A percentile compares a stretch with the other conserved stretches of the same genome.
Conservation (phyloP, 2,329 filamentous ascomycete genomes). For the Alternaria sp. region DNA sequence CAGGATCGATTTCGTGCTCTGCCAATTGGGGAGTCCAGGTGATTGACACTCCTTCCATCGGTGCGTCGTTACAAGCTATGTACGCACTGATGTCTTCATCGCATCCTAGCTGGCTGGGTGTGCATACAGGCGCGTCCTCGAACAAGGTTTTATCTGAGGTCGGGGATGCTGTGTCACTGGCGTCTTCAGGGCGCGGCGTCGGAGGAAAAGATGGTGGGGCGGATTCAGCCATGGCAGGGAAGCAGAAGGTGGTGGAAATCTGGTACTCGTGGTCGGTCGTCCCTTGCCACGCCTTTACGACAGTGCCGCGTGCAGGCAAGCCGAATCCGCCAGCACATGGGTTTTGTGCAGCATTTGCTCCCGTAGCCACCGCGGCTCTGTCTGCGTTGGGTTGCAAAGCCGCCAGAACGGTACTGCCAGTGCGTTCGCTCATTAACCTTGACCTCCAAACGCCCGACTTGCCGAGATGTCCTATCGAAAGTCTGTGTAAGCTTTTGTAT, state of each 20-base stretch:
- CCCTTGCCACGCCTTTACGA: neutral
- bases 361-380: neutral
- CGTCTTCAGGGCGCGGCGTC: neutral
- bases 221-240: neutral
- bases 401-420: constrained; percentile 5
- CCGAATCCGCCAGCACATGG: neutral
- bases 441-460: constrained; percentile 5
- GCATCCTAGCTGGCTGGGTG: neutral
- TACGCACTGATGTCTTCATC: neutral
- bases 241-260: neutral
- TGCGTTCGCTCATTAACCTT: neutral
- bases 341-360: neutral
- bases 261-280: neutral
- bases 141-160: constrained; percentile 15
- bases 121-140: constrained; percentile 4
- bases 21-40: neutral
- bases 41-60: neutral
- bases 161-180: constrained; percentile 6
- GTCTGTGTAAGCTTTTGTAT: neutral
- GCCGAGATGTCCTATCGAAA: neutral
- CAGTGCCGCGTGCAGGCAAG: neutral
- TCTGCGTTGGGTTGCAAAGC: constrained; percentile 8
- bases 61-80: neutral
- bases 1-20: neutral
- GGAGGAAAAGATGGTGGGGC: neutral